Conservation (phyloP, 257 asterid species). For the Solanum arcanum region DNA sequence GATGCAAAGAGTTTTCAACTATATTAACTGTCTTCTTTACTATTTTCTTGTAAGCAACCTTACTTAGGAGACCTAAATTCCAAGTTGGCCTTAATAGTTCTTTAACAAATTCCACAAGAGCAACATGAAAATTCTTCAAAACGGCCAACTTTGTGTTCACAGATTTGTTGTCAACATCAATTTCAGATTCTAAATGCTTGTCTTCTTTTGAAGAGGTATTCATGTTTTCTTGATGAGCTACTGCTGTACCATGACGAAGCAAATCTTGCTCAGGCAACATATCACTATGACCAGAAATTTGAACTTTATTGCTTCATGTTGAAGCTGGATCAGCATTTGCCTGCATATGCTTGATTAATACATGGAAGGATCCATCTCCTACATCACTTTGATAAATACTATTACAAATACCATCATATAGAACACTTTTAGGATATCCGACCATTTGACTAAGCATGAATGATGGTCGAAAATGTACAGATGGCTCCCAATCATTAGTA, state of each 20-base stretch:
- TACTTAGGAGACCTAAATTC: slow-evolving; percentile 59
- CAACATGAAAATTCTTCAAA: slow-evolving; percentile 41
- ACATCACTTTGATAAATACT: not conserved
- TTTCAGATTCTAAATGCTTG: slow-evolving; percentile 27
- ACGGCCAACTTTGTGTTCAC: slow-evolving; percentile 29
- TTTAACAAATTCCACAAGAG: slow-evolving; percentile 64
- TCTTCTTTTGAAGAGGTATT: slow-evolving; percentile 22
- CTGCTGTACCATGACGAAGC: not conserved
- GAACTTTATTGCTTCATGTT: slow-evolving; percentile 1
- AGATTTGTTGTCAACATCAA: slow-evolving; percentile 18
- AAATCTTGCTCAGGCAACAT: not conserved
- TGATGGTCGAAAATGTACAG: slow-evolving; percentile 59
- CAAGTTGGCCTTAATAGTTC: slow-evolving; percentile 75
- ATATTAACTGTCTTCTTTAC: slow-evolving; percentile 66
- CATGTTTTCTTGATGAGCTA: not conserved
- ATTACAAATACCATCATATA: slow-evolving; percentile 33
- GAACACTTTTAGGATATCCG: slow-evolving; percentile 24
- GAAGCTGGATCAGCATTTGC: slow-evolving; percentile 8
- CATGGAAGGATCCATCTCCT: slow-evolving; percentile 17
- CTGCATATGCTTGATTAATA: slow-evolving; percentile 18
- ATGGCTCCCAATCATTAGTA: slow-evolving; percentile 60
- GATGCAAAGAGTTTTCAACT: slow-evolving; percentile 49
- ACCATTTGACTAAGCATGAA: slow-evolving; percentile 39
- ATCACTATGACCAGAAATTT: slow-evolving; percentile 4
- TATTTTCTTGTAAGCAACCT: slow-evolving; percentile 63